These are phyloP conservation scores for Huntiella moniliformis DNA, from an alignment of 2,329 filamentous ascomycete genomes.

Conservation along the genomic window DNA sequence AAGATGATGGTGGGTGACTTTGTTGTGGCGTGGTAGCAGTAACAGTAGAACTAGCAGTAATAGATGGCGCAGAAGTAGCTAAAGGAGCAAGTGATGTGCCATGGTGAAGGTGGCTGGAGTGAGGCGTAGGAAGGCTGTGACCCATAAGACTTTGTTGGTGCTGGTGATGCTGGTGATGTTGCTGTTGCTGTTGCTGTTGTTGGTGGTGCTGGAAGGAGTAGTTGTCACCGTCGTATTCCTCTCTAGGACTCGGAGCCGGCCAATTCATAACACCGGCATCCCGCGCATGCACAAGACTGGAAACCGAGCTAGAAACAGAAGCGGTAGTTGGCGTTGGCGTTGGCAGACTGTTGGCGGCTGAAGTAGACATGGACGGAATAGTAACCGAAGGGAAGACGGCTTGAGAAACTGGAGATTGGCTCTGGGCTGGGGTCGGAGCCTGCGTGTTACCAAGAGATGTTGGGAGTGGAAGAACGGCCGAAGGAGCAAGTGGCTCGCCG, in stretches of 20 bases:
- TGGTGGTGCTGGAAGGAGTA: conserved; percentile 12
- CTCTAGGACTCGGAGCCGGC: conserved; percentile 21
- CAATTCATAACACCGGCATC: conserved; percentile 14
- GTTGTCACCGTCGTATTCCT: conserved; percentile 22
- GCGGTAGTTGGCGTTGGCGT: not conserved
- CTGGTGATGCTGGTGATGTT: conserved; percentile 13
- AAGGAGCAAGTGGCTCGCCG: not conserved
- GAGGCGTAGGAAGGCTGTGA: not conserved
- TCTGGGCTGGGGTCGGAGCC: conserved; percentile 1
- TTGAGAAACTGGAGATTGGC: conserved; percentile 4
- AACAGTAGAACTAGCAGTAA: not conserved
- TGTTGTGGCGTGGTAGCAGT: not conserved
- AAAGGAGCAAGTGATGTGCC: not conserved
- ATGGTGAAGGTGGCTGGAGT: not conserved
- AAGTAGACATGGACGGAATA: conserved; percentile 2
- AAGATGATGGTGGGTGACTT: not conserved
- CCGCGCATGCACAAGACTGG: conserved; percentile 12
- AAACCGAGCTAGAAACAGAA: conserved; percentile 3
- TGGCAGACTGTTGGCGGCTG: not conserved
- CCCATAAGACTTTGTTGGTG: not conserved
- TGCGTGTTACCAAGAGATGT: not conserved
- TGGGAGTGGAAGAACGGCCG: not conserved
- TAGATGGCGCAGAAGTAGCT: not conserved
- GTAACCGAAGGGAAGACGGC: conserved; percentile 5
- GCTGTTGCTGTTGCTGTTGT: conserved; percentile 5